Evolutionary conservation across 352 stramenopile genomes (phyloP), one percentile per base, ranked within the genome.

Genomic region (Saprolegnia parasitica): DNA sequence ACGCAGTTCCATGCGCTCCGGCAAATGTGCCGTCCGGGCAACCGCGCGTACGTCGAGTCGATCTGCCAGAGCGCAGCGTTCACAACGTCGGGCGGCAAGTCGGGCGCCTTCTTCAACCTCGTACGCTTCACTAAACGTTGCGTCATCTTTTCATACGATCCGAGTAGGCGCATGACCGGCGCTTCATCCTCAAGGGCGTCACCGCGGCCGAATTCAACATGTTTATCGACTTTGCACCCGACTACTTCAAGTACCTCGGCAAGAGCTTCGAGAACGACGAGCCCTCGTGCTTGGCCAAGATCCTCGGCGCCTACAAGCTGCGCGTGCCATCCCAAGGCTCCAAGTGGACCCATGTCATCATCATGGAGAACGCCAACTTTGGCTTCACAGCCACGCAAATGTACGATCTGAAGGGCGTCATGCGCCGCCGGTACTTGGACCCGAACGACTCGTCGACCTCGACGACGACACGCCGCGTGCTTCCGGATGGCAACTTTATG

Each of bases 141-240:
- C n/a, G n/a, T n/a, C n/a, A n/a, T n/a, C n/a, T n/a, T n/a, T n/a
- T n/a, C n/a, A n/a, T n/a, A n/a, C n/a, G n/a, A n/a, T n/a, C n/a
- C n/a, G n/a, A n/a, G 9, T 73, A 91, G 86, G 85, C 83, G 1
- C 84, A 93, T 56, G 87, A 95, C 71, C 91, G 89, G 65, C 84
- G 86, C 1, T 95, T 88, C 55, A 79, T 95, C 37, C 65, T 95
- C 37, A 95, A 95, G 58, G 87, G 87, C 6, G 93, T 95, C 56
- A 87, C 87, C 1, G 76, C 91, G 73, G 91, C 77, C 18, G 87
- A 95, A 71, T 93, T 92, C 72, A 95, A 95, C 72, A 95, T 95
- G 87, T 95, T 95, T 54, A 73, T 93, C 60, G 84, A 95, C 74
- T 93, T 95, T 84, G 87, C 87, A 16, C 87, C 84, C 20, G 79